phyloP scores from a whole-genome alignment of 2,329 filamentous ascomycete genomes.

The Plenodomus biglobosus region DNA sequence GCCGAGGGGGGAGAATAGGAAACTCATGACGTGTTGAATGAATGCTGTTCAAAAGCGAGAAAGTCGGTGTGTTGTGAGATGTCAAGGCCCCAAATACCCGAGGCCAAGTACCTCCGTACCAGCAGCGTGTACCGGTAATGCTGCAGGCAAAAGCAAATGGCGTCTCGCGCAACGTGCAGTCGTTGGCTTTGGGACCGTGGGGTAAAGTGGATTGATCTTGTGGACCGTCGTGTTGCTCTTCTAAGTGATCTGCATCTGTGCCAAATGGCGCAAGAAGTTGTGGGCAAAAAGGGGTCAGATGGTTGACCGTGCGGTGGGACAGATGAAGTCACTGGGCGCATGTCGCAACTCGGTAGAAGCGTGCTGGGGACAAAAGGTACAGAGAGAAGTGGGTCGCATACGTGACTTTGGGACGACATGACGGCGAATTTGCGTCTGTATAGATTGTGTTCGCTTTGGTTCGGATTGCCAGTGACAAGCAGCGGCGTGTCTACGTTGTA shows the following conservation, averaged over 20 bases:
- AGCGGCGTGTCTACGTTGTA: not conserved
- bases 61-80: not conserved
- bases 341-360: constrained; percentile 6
- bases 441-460: not conserved
- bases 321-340: not conserved
- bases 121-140: too few species aligned
- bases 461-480: too few species aligned
- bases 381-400: not conserved
- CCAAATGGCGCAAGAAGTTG: not conserved
- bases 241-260: not conserved
- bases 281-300: not conserved
- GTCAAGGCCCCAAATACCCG: not conserved
- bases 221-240: not conserved
- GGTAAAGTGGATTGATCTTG: not conserved
- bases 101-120: not conserved
- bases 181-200: not conserved
- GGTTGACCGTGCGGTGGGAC: not conserved
- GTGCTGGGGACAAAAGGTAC: constrained; percentile 7
- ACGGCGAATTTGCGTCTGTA: not conserved
- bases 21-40: not conserved
- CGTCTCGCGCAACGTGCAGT: not conserved
- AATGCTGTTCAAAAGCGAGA: not conserved
- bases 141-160: not conserved
- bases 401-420: not conserved
- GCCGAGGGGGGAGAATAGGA: too few species aligned